Evolutionary conservation across 1,284 basidiomycete genomes (phyloP), one percentile per base, ranked within the genome.

Genomic region (Trametes polyzona): DNA sequence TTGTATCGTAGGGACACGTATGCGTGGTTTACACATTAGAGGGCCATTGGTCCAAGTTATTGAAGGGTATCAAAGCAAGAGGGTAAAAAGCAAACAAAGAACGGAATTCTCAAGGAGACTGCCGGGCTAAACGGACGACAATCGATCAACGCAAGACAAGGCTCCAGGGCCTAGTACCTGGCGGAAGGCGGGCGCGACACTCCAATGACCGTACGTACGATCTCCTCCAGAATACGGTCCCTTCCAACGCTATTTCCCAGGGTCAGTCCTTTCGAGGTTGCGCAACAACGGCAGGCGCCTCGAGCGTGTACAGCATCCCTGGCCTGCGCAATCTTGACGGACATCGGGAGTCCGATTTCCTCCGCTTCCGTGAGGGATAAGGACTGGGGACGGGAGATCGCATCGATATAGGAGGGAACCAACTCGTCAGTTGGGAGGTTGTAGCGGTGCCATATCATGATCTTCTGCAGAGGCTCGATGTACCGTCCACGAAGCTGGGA

Each of bases 381-480:
- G 2, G 59, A 37, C 17, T 59, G 43, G 6, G 59, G 41, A 11
- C 64, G 62, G 8, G 52, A 33, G 36, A 65, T 57, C 27, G 62
- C 32, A 11, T 57, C 55, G 39, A 57, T 47, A 32, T 59, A 63
- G 1, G 57, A 33, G 2, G 52, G 35, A 19, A 61, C 41, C 23
- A 65, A 48, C 32, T 61, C 62, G 39, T 56, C 23, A n/a, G 32
- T 2, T 24, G 62, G 59, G 23, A 64, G 58, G 33, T 41, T 39
- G 37, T 59, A 64, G 14, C 56, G 59, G 2, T 17, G 47, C 62
- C 62, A 65, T 14, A 64, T 52, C 16, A 59, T 26, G 21, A 65
- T 57, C 52, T 58, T 61, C 27, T 27, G 46, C 4, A 63, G 30
- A 3, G 64, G 64, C 17, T 56, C 53, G 19, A 65, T 56, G 33